Evolutionary conservation across 768 basidiomycete genomes (phyloP), one percentile per base, ranked within the genome.

Genomic region (Kwoniella sp.): DNA sequence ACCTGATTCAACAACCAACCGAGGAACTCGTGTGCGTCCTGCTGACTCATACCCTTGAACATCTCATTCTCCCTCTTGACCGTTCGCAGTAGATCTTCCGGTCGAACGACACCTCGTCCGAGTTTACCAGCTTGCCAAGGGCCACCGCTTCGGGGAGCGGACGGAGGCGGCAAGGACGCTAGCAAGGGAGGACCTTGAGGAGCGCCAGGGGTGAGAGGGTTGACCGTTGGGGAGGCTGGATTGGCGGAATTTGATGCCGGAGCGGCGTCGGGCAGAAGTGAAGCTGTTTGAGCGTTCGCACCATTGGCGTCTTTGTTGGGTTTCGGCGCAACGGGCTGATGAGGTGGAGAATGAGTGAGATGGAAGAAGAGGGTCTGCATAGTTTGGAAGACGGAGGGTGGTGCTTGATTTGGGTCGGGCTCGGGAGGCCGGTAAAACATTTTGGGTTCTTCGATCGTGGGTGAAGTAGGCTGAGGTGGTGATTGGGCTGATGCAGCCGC

Each of bases 21-120:
- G 46, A 97, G 83, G 80, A 99, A 98, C 80, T 99, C 96, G 81
- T 98, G 96, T 2, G 96, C 96, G 79, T 99, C 96, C 78, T 99
- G 96, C 78, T 99, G 96, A 85, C 90, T 89, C 17, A 90, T 88
- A 37, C 88, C 88, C 52, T 92, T 85, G 76, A 97, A 99, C 50
- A 88, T 83, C 72, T 92, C 91, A 80, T 98, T 98, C 72, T 91
- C 84, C 74, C 92, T 88, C 81, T 91, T 91, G 71, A 98, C 85
- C 77, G 95, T 95, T 75, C 92, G 88, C 77, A 99, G 89, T 80
- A 99, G 91, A 24, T 90, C 90, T 60, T 88, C 86, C 1, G 96
- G 96, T 1, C 92, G 86, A 46, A 97, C 86, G 9, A 90, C 90
- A 63, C 95, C 95, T 75, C 77, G 67, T 8, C 79, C 79, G 3